phyloP scores from a whole-genome alignment of 2,329 filamentous ascomycete genomes.

The Botrytis galanthina region DNA sequence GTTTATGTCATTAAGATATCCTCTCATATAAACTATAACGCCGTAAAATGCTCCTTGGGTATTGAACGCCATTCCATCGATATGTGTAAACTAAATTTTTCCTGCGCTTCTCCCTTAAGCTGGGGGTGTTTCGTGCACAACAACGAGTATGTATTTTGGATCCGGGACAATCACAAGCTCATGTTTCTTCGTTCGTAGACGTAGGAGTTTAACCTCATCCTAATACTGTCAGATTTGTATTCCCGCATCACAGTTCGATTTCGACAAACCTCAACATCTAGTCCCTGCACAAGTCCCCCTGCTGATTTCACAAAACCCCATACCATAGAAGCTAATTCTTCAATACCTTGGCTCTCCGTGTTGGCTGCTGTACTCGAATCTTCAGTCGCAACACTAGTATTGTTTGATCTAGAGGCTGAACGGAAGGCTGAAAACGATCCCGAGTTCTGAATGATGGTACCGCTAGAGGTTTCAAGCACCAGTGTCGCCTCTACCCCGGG shows the following conservation, averaged over 20 bases:
- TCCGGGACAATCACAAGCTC: slow-evolving; percentile 83
- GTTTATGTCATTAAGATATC: not conserved
- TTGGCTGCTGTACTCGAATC: slow-evolving; percentile 1
- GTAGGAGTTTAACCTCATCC: slow-evolving; percentile 74
- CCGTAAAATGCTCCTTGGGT: slow-evolving; percentile 19
- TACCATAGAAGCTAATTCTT: slow-evolving; percentile 73
- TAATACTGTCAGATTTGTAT: slow-evolving; percentile 37
- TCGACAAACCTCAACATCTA: slow-evolving; percentile 63
- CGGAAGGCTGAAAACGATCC: slow-evolving; percentile 54
- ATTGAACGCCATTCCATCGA: slow-evolving; percentile 20
- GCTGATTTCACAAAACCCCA: slow-evolving; percentile 73
- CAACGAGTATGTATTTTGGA: slow-evolving; percentile 72
- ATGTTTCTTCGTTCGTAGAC: slow-evolving; percentile 79
- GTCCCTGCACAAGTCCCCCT: slow-evolving; percentile 65
- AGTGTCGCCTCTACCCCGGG: slow-evolving; percentile 76
- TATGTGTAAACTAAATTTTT: not conserved
- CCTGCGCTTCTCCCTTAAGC: slow-evolving; percentile 44
- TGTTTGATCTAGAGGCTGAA: slow-evolving; percentile 28
- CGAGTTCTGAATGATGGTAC: slow-evolving; percentile 71
- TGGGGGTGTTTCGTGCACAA: slow-evolving; percentile 77
- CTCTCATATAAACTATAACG: slow-evolving; percentile 7
- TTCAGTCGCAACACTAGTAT: not conserved
- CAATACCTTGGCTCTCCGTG: slow-evolving; percentile 41
- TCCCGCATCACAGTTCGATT: not conserved
- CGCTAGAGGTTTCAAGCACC: slow-evolving; percentile 68